A percentile compares a stretch with the other conserved stretches of the same genome.
These are phyloP conservation scores for Neofusicoccum sp. DNA, from an alignment of 2,329 filamentous ascomycete genomes.

Conservation along the genomic window DNA sequence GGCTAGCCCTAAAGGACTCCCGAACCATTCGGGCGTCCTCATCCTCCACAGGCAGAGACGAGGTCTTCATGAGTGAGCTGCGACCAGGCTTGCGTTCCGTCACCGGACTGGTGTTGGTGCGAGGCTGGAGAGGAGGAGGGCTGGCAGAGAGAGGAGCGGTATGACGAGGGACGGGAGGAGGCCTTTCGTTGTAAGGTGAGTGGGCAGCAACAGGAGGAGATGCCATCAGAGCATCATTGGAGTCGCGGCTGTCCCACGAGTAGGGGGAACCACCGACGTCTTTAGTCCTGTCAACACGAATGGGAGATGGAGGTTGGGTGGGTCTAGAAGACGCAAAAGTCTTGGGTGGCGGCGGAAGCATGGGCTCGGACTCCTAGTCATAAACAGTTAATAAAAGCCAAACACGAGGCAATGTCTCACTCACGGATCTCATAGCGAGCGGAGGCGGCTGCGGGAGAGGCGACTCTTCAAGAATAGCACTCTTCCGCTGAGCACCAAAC, in stretches of 20 bases:
- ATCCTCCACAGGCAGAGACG: slow-evolving; percentile 26
- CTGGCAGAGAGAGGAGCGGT: neutral
- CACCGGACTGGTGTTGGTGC: slow-evolving; percentile 9
- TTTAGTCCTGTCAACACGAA: slow-evolving; percentile 22
- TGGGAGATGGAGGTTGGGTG: slow-evolving; percentile 9
- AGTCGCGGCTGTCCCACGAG: slow-evolving; percentile 54
- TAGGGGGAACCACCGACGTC: slow-evolving; percentile 49
- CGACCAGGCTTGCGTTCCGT: slow-evolving; percentile 8
- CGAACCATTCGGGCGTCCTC: slow-evolving; percentile 29
- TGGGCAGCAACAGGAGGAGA: slow-evolving; percentile 36
- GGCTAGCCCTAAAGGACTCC: slow-evolving; percentile 25
- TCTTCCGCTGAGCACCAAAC: slow-evolving; percentile 37
- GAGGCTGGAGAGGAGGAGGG: slow-evolving; percentile 8
- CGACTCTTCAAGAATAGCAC: slow-evolving; percentile 14
- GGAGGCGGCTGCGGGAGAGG: slow-evolving; percentile 6
- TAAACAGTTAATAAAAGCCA: slow-evolving; percentile 13
- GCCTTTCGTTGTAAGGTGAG: slow-evolving; percentile 22
- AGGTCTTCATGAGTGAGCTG: slow-evolving; percentile 1
- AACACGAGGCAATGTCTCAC: slow-evolving; percentile 9
- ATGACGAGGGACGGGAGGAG: slow-evolving; percentile 11
- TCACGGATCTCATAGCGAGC: slow-evolving; percentile 17
- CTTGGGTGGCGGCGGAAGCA: slow-evolving; percentile 15
- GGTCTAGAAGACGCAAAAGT: slow-evolving; percentile 10
- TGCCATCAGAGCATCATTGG: slow-evolving; percentile 49
- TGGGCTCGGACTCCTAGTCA: slow-evolving; percentile 17